Conservation (phyloP, 805 yeast genomes). For the Hermanozyma aechmeae region DNA sequence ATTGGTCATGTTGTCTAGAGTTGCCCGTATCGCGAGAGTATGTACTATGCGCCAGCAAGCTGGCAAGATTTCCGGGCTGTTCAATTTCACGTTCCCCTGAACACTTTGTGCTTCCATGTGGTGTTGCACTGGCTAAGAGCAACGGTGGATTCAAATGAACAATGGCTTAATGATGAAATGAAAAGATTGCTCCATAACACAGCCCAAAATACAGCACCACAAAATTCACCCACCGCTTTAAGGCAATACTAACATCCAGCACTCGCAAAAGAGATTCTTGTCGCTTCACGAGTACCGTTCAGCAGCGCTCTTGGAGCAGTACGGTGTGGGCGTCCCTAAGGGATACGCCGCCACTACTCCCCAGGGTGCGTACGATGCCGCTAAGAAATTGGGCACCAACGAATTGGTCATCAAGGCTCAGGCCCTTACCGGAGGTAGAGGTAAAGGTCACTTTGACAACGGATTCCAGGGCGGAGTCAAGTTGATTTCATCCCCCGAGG, state of each 20-base stretch:
- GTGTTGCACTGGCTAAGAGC: too few relatives aligned
- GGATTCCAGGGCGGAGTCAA: conserved; percentile 97
- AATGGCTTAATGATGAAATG: too few relatives aligned
- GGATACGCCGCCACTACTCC: conserved; percentile 90
- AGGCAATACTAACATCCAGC: conserved; percentile 19
- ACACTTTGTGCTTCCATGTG: too few relatives aligned
- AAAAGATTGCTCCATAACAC: too few relatives aligned
- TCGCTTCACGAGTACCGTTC: conserved; percentile 96
- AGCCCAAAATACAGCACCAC: too few relatives aligned
- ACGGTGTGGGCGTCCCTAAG: conserved; percentile 84
- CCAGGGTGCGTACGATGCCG: conserved; percentile 77
- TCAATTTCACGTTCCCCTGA: too few relatives aligned
- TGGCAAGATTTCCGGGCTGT: too few relatives aligned
- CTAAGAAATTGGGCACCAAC: conserved; percentile 63
- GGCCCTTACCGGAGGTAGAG: conserved; percentile 99
- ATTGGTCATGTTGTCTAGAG: conserved; percentile 36
- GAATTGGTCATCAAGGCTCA: conserved; percentile 96
- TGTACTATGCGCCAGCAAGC: too few relatives aligned
- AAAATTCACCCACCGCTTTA: too few relatives aligned
- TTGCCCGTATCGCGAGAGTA: conserved; percentile 36
- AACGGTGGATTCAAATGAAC: too few relatives aligned
- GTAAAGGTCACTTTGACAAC: conserved; percentile 94
- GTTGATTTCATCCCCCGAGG: conserved; percentile 74
- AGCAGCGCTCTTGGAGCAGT: conserved; percentile 71
- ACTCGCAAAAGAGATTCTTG: conserved; percentile 52